A percentile compares a stretch with the other conserved stretches of the same genome.
phyloP scores from a whole-genome alignment of 2,329 filamentous ascomycete genomes.

The Penicillium sp. region DNA sequence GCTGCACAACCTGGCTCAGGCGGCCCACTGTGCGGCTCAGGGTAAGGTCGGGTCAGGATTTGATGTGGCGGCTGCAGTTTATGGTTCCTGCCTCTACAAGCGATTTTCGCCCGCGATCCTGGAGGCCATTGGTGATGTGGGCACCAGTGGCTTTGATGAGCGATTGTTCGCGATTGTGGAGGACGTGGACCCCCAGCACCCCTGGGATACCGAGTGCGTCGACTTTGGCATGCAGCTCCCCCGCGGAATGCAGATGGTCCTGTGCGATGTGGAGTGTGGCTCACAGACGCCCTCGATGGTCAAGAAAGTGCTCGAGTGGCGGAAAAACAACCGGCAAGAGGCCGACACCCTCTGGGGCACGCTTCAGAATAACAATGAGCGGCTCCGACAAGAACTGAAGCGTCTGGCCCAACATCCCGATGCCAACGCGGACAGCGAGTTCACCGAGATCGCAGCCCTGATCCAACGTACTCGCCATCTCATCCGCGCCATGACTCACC shows the following conservation, averaged over 20 bases:
- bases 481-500: slow-evolving; percentile 69
- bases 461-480: slow-evolving; percentile 50
- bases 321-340: slow-evolving; percentile 56
- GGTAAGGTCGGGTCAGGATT: slow-evolving; percentile 96
- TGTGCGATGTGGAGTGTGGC: slow-evolving; percentile 95
- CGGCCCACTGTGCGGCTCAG: slow-evolving; percentile 89
- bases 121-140: slow-evolving; percentile 59
- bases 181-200: slow-evolving; percentile 42
- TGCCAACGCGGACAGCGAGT: slow-evolving; percentile 42
- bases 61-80: slow-evolving; percentile 88
- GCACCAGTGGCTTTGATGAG: slow-evolving; percentile 59
- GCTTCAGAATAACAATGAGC: slow-evolving; percentile 69
- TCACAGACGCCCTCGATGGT: slow-evolving; percentile 94
- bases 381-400: slow-evolving; percentile 59
- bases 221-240: slow-evolving; percentile 68
- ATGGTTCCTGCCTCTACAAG: slow-evolving; percentile 82
- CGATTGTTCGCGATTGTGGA: slow-evolving; percentile 63
- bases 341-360: slow-evolving; percentile 67
- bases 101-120: slow-evolving; percentile 84
- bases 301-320: slow-evolving; percentile 81
- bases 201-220: slow-evolving; percentile 74
- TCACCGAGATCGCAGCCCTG: slow-evolving; percentile 47
- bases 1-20: slow-evolving; percentile 90
- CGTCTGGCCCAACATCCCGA: slow-evolving; percentile 43
- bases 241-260: slow-evolving; percentile 66